These are phyloP conservation scores for Ziziphus jujuba DNA, from an alignment of 306 rosid genomes.

Conservation along the genomic window DNA sequence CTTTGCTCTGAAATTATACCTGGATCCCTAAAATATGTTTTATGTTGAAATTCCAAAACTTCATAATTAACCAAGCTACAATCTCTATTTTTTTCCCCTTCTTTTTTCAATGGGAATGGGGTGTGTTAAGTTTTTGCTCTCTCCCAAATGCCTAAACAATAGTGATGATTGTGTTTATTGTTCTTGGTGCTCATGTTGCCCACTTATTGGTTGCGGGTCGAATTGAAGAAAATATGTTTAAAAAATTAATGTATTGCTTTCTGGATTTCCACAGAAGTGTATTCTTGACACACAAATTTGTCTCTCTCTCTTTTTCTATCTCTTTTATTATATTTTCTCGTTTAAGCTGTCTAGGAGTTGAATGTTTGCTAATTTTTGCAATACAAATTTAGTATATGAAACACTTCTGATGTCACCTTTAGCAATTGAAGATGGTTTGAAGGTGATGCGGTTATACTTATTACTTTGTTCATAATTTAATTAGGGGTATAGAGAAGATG, in stretches of 20 bases:
- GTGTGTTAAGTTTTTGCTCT: not conserved
- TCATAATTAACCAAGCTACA: not conserved
- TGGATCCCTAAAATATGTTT: no score
- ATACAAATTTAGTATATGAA: not conserved
- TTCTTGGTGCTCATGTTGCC: no score
- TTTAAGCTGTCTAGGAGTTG: not conserved
- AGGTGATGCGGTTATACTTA: not conserved
- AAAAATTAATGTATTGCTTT: no score
- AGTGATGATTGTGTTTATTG: no score
- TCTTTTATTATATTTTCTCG: no score
- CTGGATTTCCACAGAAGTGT: no score
- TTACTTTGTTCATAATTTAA: constrained; percentile 15
- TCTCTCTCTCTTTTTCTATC: not conserved
- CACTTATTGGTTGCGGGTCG: no score
- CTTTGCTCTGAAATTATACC: not conserved
- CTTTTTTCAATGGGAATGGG: not conserved
- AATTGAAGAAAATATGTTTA: no score
- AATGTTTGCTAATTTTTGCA: not conserved
- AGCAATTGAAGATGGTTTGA: not conserved
- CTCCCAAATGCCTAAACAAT: not conserved
- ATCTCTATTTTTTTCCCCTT: not conserved
- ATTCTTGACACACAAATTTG: not conserved
- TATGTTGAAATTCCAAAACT: not conserved
- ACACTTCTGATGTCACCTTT: not conserved
- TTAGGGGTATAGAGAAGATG: constrained; percentile 94